A percentile compares a stretch with the other conserved stretches of the same genome.
These are phyloP conservation scores for Mucor indicus DNA, from an alignment of 371 early-diverging fungal species.

Conservation along the genomic window DNA sequence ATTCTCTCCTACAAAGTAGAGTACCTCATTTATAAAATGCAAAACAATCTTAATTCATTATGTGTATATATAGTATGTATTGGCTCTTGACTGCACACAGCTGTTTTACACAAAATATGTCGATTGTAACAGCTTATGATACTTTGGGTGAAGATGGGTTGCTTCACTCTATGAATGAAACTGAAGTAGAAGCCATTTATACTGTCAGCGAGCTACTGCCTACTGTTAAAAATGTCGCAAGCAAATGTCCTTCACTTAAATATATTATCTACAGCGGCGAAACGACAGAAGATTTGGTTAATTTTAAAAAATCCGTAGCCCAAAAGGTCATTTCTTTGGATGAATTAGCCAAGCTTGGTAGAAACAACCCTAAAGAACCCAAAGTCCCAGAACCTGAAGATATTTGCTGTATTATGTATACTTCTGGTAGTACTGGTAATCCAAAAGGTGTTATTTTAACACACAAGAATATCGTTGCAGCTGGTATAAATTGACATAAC, in stretches of 20 bases:
- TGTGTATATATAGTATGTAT: conserved; percentile 14
- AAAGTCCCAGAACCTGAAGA: conserved; percentile 57
- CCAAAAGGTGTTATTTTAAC: conserved; percentile 68
- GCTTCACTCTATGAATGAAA: conserved; percentile 57
- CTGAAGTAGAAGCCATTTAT: conserved; percentile 58
- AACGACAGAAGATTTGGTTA: conserved; percentile 20
- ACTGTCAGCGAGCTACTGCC: conserved; percentile 66
- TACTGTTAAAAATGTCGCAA: conserved; percentile 44
- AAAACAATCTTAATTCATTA: background rate
- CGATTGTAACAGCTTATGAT: conserved; percentile 79
- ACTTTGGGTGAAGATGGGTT: conserved; percentile 77
- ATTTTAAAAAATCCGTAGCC: background rate
- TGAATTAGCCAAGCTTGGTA: conserved; percentile 60
- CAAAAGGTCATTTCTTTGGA: conserved; percentile 28
- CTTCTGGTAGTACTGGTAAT: conserved; percentile 78
- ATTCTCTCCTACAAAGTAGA: conserved; percentile 73
- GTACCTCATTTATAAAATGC: background rate
- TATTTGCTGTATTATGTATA: conserved; percentile 79
- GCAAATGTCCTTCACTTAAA: conserved; percentile 55
- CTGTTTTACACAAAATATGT: conserved; percentile 55
- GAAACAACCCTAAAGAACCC: conserved; percentile 52
- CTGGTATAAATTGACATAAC: too few relatives aligned
- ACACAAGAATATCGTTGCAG: conserved; percentile 69
- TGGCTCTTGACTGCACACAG: conserved; percentile 36
- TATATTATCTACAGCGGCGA: conserved; percentile 73